Conservation (phyloP, 2,329 filamentous ascomycete species). For the Sporothrix protearum region DNA sequence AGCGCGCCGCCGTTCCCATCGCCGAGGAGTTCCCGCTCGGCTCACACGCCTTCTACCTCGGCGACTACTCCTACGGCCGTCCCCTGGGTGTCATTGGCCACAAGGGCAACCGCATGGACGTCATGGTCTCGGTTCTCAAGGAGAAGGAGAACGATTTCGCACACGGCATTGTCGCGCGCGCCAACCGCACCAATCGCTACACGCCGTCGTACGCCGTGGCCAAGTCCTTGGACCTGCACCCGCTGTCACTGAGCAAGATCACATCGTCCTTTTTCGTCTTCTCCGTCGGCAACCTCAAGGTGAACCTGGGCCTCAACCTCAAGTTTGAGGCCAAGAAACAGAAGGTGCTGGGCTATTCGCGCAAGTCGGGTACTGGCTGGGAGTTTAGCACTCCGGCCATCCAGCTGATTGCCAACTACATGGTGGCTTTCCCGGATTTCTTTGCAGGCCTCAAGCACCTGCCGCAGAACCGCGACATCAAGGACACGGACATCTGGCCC, state of each 20-base stretch:
- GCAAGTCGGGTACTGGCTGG: constrained; percentile 83
- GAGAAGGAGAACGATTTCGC: constrained; percentile 79
- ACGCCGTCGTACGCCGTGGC: constrained; percentile 86
- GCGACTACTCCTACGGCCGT: constrained; percentile 87
- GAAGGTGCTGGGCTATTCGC: constrained; percentile 93
- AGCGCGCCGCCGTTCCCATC: constrained; percentile 80
- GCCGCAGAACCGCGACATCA: constrained; percentile 77
- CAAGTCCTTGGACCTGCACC: constrained; percentile 73
- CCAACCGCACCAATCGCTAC: constrained; percentile 71
- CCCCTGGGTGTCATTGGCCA: constrained; percentile 81
- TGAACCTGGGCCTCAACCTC: constrained; percentile 90
- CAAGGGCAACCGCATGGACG: constrained; percentile 66
- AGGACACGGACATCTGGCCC: constrained; percentile 82
- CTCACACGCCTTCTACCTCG: constrained; percentile 86
- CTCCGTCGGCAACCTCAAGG: constrained; percentile 64
- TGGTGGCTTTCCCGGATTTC: constrained; percentile 92
- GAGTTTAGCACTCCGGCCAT: constrained; percentile 88
- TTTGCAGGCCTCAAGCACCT: constrained; percentile 84
- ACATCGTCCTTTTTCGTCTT: constrained; percentile 89
- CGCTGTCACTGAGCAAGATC: constrained; percentile 88
- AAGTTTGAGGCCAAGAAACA: constrained; percentile 96
- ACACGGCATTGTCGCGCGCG: constrained; percentile 64
- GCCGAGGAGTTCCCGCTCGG: constrained; percentile 85
- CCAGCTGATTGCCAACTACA: constrained; percentile 77
- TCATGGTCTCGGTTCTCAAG: constrained; percentile 70